Evolutionary conservation across 768 basidiomycete genomes (phyloP).

Genomic region (Leucocoprinus leucothites): DNA sequence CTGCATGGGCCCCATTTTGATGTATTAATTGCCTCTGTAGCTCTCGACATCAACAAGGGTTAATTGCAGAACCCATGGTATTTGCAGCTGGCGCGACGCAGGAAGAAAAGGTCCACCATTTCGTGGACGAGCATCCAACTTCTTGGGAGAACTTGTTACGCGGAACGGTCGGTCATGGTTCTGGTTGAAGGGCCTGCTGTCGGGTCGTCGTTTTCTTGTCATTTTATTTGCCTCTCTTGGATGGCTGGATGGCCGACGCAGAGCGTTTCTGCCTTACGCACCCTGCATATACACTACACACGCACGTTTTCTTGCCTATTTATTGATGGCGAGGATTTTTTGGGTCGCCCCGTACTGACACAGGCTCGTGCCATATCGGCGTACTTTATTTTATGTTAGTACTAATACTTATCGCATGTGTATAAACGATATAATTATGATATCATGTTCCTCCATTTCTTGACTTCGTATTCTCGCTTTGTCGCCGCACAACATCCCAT

Average conservation of each 20-base stretch:
- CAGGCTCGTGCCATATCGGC: no score
- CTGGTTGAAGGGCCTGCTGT: neutral
- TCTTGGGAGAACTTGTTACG: conserved; percentile 42
- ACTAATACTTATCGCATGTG: no score
- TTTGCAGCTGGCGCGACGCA: conserved; percentile 32
- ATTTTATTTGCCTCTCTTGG: neutral
- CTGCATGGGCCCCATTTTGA: neutral
- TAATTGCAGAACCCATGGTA: conserved; percentile 10
- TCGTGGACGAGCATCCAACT: conserved; percentile 41
- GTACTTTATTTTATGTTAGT: no score
- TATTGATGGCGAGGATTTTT: no score
- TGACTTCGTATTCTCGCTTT: no score
- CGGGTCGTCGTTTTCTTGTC: neutral
- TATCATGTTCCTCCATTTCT: no score
- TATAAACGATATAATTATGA: no score
- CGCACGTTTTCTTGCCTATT: no score
- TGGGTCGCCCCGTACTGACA: no score
- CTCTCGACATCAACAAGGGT: conserved; percentile 29
- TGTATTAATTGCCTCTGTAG: conserved; percentile 21
- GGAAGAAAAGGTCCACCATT: conserved; percentile 47
- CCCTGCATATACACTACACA: no score
- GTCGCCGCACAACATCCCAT: no score
- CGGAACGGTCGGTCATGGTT: neutral
- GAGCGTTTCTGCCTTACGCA: no score
- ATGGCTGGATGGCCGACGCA: neutral